These are phyloP conservation scores for Breynia disticha DNA, from an alignment of 441 rosid genomes.

Conservation along the genomic window DNA sequence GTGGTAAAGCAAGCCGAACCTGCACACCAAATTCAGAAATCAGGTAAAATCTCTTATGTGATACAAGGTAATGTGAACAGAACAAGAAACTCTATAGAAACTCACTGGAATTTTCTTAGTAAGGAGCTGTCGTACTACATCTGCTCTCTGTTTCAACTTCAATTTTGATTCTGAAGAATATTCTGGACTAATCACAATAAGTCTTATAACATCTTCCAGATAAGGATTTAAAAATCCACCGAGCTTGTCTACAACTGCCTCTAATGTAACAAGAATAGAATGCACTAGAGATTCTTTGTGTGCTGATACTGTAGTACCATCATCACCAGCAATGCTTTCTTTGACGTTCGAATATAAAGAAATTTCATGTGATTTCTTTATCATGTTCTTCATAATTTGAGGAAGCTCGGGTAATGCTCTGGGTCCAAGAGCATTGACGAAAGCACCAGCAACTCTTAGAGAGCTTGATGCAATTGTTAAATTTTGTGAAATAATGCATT, in stretches of 20 bases:
- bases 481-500: constrained; percentile 51
- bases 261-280: constrained; percentile 62
- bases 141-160: constrained; percentile 68
- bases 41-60: constrained; percentile 6
- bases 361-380: constrained; percentile 30
- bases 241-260: constrained; percentile 84
- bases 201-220: constrained; percentile 58
- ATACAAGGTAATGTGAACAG: constrained; percentile 2
- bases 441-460: constrained; percentile 66
- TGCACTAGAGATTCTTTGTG: constrained; percentile 37
- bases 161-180: constrained; percentile 43
- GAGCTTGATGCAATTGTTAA: constrained; percentile 66
- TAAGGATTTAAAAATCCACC: constrained; percentile 92
- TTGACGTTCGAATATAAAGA: constrained; percentile 17
- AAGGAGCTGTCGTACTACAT: constrained; percentile 56
- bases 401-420: constrained; percentile 82
- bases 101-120: constrained; percentile 81
- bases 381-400: constrained; percentile 56
- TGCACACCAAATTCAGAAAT: constrained; percentile 23
- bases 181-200: constrained; percentile 58
- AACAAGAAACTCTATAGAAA: constrained; percentile 8
- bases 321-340: constrained; percentile 16
- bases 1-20: constrained; percentile 87
- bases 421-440: constrained; percentile 80
- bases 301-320: constrained; percentile 14